These are phyloP conservation scores for Spathaspora boniae DNA, from an alignment of 805 yeast species.

Conservation along the genomic window DNA sequence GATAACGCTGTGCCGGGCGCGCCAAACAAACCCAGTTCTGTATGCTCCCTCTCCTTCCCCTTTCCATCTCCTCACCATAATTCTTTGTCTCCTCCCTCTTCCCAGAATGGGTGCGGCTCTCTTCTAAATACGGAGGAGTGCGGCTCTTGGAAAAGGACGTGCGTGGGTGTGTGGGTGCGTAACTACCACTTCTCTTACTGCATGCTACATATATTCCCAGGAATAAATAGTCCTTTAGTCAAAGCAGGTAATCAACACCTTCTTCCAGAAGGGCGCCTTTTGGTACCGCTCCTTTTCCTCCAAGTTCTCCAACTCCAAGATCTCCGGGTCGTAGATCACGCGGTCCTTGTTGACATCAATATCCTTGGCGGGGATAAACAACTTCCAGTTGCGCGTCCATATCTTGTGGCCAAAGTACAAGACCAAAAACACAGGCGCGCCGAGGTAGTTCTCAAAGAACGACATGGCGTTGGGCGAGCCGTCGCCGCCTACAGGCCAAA, in stretches of 20 bases:
- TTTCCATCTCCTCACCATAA: no score
- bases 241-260: slow-evolving; percentile 12
- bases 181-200: no score
- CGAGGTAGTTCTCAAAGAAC: slow-evolving; percentile 34
- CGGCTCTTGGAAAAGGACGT: no score
- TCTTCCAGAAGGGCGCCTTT: slow-evolving; percentile 18
- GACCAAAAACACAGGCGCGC: slow-evolving; percentile 26
- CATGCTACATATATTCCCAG: no score
- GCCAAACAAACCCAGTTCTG: no score
- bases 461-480: slow-evolving; percentile 23
- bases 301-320: slow-evolving; percentile 26
- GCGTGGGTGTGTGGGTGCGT: no score
- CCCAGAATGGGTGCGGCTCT: no score
- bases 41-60: no score
- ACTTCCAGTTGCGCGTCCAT: slow-evolving; percentile 28
- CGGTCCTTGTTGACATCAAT: slow-evolving; percentile 29
- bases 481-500: slow-evolving; percentile 31
- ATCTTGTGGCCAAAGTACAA: slow-evolving; percentile 31
- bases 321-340: slow-evolving; percentile 31
- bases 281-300: slow-evolving; percentile 20
- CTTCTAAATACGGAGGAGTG: no score
- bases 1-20: no score
- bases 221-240: slow-evolving; percentile 6
- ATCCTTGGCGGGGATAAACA: slow-evolving; percentile 22
- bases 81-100: no score